Base-by-base conservation (phyloP, 257 asterid species). In the Lantana camara region DNA sequence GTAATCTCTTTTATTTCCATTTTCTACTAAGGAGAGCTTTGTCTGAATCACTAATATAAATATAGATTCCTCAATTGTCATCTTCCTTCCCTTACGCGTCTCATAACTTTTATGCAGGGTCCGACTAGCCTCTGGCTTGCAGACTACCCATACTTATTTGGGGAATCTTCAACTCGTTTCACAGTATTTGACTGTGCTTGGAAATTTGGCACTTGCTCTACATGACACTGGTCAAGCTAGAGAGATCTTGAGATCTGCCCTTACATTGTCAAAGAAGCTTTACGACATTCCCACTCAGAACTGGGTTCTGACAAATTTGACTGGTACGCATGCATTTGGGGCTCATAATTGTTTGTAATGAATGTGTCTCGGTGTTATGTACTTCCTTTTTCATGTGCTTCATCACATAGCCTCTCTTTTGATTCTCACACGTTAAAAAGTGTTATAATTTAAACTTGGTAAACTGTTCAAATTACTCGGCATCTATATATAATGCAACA, bases 111-210 rank as follows among this genome's bases (percentile, higher is more conserved):
- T 20, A 40, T 76, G 79, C 92, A 90, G 99, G 73, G 54, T 75
- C 65, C 88, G 90, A 54, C 79, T 93, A 54, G 99, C 99, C 54
- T 73, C 96, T 47, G 99, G 97, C 63, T 82, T 93, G 87, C 99
- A 93, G 82, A 87, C 80, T 16, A 88, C 99, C 16, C 96, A 93
- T 64, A 79, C 82, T 55, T 75, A 71, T 70, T 71, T 88, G 79
- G 99, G 97, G 64, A 93, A 91, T 76, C 91, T 90, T 74, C 99
- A 93, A 79, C 95, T 93, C 11, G 97, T 90, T 81, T 90, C 99
- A 13, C 97, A 90, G 82, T 93, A 90, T 80, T 66, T 90, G 82
- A 87, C 92, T 6, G 91, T 92, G 44, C 77, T 93, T 41, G 99
- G 97, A 55, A 85, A 69, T 77, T 77, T 93, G 80, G 97, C 97